Evolutionary conservation across 805 yeast genomes (phyloP).

Genomic region (Diddensiella caesifluorescens): DNA sequence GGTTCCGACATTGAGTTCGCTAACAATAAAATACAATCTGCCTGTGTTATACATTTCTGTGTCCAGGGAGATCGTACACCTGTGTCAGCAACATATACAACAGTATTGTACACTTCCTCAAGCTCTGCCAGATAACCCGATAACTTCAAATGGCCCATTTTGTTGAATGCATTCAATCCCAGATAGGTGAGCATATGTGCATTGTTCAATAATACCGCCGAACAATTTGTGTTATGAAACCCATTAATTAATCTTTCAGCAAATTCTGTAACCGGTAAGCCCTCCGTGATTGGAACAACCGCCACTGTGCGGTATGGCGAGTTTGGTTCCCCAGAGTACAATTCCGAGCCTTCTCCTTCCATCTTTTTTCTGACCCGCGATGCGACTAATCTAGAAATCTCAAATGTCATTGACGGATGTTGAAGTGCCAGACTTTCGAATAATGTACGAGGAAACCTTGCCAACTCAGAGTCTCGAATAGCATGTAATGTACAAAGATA

Average conservation of each 20-base stretch:
- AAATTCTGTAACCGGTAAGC: conserved; percentile 83
- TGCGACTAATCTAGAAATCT: conserved; percentile 84
- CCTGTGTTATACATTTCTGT: conserved; percentile 85
- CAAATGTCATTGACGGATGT: conserved; percentile 86
- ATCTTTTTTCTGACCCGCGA: conserved; percentile 32
- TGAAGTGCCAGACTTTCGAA: conserved; percentile 80
- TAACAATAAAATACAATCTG: conserved; percentile 83
- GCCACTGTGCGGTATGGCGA: conserved; percentile 69
- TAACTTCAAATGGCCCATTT: conserved; percentile 74
- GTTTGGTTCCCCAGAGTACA: not conserved
- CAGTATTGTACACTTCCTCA: conserved; percentile 84
- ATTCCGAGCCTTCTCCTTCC: conserved; percentile 3
- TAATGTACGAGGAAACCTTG: conserved; percentile 83
- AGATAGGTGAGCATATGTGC: conserved; percentile 71
- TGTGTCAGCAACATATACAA: conserved; percentile 85
- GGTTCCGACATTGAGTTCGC: conserved; percentile 79
- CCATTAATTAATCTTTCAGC: conserved; percentile 70
- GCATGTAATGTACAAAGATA: conserved; percentile 71
- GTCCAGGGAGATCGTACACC: conserved; percentile 84
- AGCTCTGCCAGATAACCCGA: conserved; percentile 86
- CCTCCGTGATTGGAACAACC: conserved; percentile 69
- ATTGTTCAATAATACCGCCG: conserved; percentile 77
- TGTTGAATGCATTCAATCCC: conserved; percentile 92
- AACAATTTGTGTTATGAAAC: conserved; percentile 61
- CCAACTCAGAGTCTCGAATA: conserved; percentile 88